These are phyloP conservation scores for Magnolia changhungtana DNA, from an alignment of 164 flowering plant species.

Conservation along the genomic window DNA sequence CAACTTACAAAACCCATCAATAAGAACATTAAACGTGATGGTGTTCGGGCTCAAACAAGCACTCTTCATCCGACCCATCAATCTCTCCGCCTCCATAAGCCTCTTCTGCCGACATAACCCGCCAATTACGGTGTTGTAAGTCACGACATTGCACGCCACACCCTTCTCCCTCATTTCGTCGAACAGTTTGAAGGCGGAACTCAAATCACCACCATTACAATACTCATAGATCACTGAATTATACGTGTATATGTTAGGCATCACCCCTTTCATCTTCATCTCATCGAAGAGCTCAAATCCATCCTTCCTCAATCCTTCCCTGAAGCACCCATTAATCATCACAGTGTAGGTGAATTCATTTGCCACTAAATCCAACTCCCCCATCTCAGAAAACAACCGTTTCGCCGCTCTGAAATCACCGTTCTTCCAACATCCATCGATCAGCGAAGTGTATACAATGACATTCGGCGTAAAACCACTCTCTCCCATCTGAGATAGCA, in stretches of 20 bases:
- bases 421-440: conserved; percentile 66
- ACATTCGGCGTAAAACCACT: conserved; percentile 48
- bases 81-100: conserved; percentile 40
- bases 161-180: conserved; percentile 65
- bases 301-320: conserved; percentile 48
- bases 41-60: conserved; percentile 44
- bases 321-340: conserved; percentile 65
- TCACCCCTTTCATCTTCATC: conserved; percentile 52
- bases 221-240: conserved; percentile 44
- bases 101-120: conserved; percentile 47
- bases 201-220: conserved; percentile 41
- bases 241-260: conserved; percentile 56
- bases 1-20: conserved; percentile 52
- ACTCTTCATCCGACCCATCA: conserved; percentile 39
- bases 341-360: conserved; percentile 62
- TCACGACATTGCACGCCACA: conserved; percentile 53
- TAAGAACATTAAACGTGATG: conserved; percentile 53
- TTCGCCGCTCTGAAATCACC: conserved; percentile 45
- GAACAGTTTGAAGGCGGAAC: conserved; percentile 44
- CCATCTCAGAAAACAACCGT: conserved; percentile 52
- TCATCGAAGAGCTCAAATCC: conserved; percentile 64
- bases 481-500: conserved; percentile 35
- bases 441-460: conserved; percentile 63
- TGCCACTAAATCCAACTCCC: conserved; percentile 49
- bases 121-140: conserved; percentile 51